Base-by-base conservation (phyloP, 2,329 filamentous ascomycete species). In the Trichoderma sp. region DNA sequence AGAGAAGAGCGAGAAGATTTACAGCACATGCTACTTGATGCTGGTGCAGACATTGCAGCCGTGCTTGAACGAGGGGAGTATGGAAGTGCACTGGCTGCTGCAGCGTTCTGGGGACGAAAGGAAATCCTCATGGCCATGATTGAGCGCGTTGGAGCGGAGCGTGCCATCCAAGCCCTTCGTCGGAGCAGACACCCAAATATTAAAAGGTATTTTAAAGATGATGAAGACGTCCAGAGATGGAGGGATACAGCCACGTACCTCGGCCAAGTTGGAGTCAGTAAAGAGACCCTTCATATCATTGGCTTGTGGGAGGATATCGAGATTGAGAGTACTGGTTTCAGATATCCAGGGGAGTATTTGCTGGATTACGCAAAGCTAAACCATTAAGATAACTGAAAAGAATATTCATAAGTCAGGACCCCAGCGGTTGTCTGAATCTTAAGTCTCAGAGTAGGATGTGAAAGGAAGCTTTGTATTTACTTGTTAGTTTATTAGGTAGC, bases 21-120 rank as follows among this genome's bases (percentile, higher is more conserved):
- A 4, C 41, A n/a, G 21, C 45, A 24, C 4, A 4, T 64, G 12
- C 11, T 75, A 16, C 27, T 75, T 9, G 65, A 64, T 31, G 59
- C 53, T 3, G 38, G 65, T n/a, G 66, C 73, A 7, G 56, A 75
- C 64, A n/a, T 31, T 3, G 3, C 35, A 6, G 31, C 12, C 4
- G 29, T 75, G 16, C 11, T 16, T n/a, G 29, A 38, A 2, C 14
- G 21, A n/a, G 53, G 73, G 3, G 3, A 18, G 0, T 8, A 38
- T 11, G 56, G 65, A 33, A 75, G 66, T 62, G 66, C 66, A 16
- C 21, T 71, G 9, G 56, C 65, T 18, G 73, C 73, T 14, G 73
- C 56, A 41, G 72, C 72, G 1, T 68, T 64, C 8, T 74, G 14
- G 14, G 72, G 50, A 5, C 14, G 1, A 6, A 12, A 41, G 3